A percentile compares a stretch with the other conserved stretches of the same genome.
phyloP scores from a whole-genome alignment of 495 filamentous ascomycete genomes.

The Aspergillus steynii region DNA sequence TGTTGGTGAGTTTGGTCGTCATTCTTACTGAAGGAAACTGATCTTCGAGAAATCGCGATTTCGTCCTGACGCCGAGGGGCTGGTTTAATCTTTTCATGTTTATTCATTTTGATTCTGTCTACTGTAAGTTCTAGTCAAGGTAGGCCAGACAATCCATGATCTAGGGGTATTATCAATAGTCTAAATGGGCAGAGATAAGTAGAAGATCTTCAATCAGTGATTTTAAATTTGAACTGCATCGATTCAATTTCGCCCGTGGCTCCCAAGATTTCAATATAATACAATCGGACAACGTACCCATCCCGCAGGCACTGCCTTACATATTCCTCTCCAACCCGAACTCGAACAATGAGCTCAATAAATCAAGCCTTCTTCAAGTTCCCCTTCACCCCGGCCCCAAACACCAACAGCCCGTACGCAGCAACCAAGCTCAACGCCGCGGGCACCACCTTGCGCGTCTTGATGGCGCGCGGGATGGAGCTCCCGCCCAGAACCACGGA shows the following conservation, averaged over 20 bases:
- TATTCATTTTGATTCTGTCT: background rate
- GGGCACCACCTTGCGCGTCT: conserved; percentile 73
- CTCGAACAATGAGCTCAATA: too few relatives aligned
- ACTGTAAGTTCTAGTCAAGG: conserved; percentile 19
- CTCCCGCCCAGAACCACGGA: conserved; percentile 78
- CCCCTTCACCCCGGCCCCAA: conserved; percentile 53
- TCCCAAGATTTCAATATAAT: background rate
- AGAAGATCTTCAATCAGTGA: background rate
- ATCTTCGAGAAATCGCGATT: conserved; percentile 11
- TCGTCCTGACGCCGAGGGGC: background rate
- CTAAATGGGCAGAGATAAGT: background rate
- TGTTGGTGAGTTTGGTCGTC: conserved; percentile 20
- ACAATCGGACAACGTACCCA: background rate
- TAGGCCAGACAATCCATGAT: conserved; percentile 14
- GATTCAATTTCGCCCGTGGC: too few relatives aligned
- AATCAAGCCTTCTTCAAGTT: conserved; percentile 21
- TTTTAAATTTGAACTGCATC: too few relatives aligned
- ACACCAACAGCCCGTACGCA: conserved; percentile 65
- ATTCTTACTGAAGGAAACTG: conserved; percentile 16
- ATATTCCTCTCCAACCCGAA: background rate
- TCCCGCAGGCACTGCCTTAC: background rate
- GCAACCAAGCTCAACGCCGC: conserved; percentile 66
- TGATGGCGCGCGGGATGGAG: conserved; percentile 81
- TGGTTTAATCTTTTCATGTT: conserved; percentile 1
- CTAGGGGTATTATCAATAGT: background rate